phyloP scores from a whole-genome alignment of 441 rosid genomes.

The Pelargonium australe region DNA sequence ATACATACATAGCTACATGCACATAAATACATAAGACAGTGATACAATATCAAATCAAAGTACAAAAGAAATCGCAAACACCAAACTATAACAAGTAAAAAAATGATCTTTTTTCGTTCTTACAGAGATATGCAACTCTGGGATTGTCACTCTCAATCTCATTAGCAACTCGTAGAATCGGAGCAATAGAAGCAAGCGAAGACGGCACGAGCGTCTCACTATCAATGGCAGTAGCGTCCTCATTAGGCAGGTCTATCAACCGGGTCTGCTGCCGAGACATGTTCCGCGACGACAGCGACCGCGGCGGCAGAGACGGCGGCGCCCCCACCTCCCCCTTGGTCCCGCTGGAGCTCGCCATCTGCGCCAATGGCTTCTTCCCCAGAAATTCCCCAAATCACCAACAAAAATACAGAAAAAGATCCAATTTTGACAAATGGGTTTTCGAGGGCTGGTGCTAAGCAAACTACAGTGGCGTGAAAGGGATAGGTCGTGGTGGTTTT shows the following conservation, averaged over 20 bases:
- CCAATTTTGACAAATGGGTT: not conserved
- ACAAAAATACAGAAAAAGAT: not conserved
- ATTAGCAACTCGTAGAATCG: slow-evolving; percentile 86
- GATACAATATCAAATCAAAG: slow-evolving; percentile 29
- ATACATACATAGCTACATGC: not conserved
- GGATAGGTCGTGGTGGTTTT: slow-evolving; percentile 6
- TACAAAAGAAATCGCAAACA: too few relatives aligned
- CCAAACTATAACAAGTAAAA: not conserved
- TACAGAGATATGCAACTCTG: slow-evolving; percentile 87
- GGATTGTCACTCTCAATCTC: slow-evolving; percentile 61
- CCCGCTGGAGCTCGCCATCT: slow-evolving; percentile 80
- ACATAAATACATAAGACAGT: slow-evolving; percentile 12
- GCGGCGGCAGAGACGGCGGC: slow-evolving; percentile 18
- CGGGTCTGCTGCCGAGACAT: slow-evolving; percentile 41
- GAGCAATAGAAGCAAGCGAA: slow-evolving; percentile 52
- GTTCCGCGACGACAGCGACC: slow-evolving; percentile 36
- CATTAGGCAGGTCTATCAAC: slow-evolving; percentile 47
- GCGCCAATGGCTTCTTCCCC: not conserved
- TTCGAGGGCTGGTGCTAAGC: not conserved
- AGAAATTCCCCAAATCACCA: not conserved
- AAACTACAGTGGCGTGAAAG: not conserved
- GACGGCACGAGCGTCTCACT: slow-evolving; percentile 87
- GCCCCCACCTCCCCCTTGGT: slow-evolving; percentile 26
- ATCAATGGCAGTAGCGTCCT: slow-evolving; percentile 45
- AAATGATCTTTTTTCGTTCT: slow-evolving; percentile 8